Conservation (phyloP, 1,284 basidiomycete genomes). For the Apiotrichum laibachii region DNA sequence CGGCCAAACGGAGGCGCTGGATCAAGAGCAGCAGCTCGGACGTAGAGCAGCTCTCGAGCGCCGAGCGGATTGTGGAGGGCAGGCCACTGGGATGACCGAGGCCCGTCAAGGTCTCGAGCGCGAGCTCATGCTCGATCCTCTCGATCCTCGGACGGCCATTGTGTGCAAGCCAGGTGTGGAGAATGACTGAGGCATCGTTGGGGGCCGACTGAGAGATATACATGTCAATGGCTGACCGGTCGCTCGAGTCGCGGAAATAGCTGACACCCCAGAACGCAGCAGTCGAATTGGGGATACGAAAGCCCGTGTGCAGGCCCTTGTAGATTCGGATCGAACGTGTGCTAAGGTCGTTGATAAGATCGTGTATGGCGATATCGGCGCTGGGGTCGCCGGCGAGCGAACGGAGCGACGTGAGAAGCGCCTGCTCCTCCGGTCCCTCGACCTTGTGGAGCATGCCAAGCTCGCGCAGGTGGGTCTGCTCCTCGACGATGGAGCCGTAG, state of each 20-base stretch:
- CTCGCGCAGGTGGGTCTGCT: constrained; percentile 10
- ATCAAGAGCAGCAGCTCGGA: constrained; percentile 9
- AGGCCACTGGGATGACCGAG: constrained; percentile 4
- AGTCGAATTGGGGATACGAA: constrained; percentile 8
- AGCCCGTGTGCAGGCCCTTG: constrained; percentile 17
- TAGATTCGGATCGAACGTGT: constrained; percentile 6
- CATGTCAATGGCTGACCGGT: constrained; percentile 6
- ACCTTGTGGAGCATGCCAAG: constrained; percentile 13
- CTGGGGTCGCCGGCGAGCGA: constrained; percentile 3
- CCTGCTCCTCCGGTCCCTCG: constrained; percentile 8
- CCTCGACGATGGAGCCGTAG: constrained; percentile 6
- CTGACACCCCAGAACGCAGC: constrained; percentile 14
- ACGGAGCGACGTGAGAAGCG: constrained; percentile 3
- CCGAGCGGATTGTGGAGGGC: constrained; percentile 5
- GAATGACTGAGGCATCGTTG: constrained; percentile 12
- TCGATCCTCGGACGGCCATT: background rate
- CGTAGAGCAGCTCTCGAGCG: constrained; percentile 4
- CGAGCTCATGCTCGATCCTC: constrained; percentile 10
- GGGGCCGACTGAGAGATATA: constrained; percentile 11
- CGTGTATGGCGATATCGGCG: constrained; percentile 6
- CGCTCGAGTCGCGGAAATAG: background rate
- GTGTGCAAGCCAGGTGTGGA: constrained; percentile 17
- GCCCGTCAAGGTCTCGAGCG: constrained; percentile 7
- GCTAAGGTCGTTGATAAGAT: constrained; percentile 8
- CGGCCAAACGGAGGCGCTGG: constrained; percentile 3